phyloP scores from a whole-genome alignment of 345 rosid genomes.

The Ceriops tagal region DNA sequence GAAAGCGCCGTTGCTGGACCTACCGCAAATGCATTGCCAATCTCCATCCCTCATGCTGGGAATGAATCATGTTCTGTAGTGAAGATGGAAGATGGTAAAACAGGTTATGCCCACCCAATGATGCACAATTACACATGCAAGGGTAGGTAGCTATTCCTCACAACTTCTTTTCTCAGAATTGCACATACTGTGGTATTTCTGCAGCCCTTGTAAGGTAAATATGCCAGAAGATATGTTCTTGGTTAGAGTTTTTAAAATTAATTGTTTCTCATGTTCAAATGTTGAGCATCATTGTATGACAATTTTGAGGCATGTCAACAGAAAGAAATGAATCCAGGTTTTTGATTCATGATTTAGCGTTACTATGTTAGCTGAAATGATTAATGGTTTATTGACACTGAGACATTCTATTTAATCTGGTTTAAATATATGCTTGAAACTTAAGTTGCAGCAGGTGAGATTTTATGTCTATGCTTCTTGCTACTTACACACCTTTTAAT shows the following conservation, averaged over 20 bases:
- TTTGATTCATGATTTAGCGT: too few species aligned
- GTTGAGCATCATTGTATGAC: neutral
- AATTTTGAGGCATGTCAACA: neutral
- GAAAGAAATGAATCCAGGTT: too few species aligned
- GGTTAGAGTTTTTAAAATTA: too few species aligned
- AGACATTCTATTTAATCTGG: neutral
- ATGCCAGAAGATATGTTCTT: neutral
- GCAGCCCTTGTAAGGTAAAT: neutral
- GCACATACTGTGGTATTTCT: conserved; percentile 5
- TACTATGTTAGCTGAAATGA: too few species aligned
- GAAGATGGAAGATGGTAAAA: conserved; percentile 23
- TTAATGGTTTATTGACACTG: too few species aligned
- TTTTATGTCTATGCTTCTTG: conserved; percentile 6
- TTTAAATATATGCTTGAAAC: neutral
- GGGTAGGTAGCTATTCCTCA: conserved; percentile 28
- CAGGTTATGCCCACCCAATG: conserved; percentile 24
- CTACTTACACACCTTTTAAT: conserved; percentile 14
- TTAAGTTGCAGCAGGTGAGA: neutral
- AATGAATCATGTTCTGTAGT: conserved; percentile 30
- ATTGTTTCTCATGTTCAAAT: too few species aligned
- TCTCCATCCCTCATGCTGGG: conserved; percentile 13
- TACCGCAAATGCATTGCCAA: conserved; percentile 20
- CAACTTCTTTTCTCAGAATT: conserved; percentile 6
- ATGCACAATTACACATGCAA: conserved; percentile 13
- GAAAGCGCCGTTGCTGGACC: conserved; percentile 22